Conservation (phyloP, 495 filamentous ascomycete genomes). For the Tuber magnatum region DNA sequence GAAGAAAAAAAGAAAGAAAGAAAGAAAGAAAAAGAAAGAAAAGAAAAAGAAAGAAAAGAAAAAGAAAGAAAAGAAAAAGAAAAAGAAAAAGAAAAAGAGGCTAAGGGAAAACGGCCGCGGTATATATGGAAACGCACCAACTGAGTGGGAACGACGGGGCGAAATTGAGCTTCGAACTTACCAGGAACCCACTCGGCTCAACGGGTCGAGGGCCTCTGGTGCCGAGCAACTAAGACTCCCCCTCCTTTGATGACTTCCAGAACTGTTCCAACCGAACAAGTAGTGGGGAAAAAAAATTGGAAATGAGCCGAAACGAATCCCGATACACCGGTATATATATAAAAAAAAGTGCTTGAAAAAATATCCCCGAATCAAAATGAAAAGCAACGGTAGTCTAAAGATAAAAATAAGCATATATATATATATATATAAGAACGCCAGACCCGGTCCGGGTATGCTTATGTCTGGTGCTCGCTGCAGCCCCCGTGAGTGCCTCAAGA, state of each 20-base stretch:
- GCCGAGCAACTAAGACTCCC: slow-evolving; percentile 11
- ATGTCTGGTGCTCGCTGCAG: neutral
- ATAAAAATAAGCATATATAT: slow-evolving; percentile 2
- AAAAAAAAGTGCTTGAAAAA: too few relatives aligned
- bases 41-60: slow-evolving; percentile 17
- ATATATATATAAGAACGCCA: slow-evolving; percentile 1
- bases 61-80: slow-evolving; percentile 17
- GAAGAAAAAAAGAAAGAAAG: slow-evolving; percentile 12
- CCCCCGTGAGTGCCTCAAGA: neutral
- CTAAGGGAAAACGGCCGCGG: slow-evolving; percentile 38
- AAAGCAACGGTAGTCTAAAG: neutral
- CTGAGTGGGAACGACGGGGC: slow-evolving; percentile 29
- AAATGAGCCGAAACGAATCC: neutral
- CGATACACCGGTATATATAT: too few relatives aligned
- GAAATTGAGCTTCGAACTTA: slow-evolving; percentile 31
- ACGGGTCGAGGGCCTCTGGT: slow-evolving; percentile 25
- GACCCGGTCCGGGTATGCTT: neutral
- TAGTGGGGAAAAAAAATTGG: neutral
- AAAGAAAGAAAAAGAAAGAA: slow-evolving; percentile 28
- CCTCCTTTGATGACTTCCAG: slow-evolving; percentile 15
- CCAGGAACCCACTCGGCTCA: slow-evolving; percentile 35
- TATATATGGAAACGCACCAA: slow-evolving; percentile 40
- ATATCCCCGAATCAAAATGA: neutral
- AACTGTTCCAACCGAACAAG: slow-evolving; percentile 6
- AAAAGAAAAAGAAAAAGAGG: slow-evolving; percentile 23